phyloP scores from a whole-genome alignment of 2,329 filamentous ascomycete genomes.

The Dactylellina parvicollis region DNA sequence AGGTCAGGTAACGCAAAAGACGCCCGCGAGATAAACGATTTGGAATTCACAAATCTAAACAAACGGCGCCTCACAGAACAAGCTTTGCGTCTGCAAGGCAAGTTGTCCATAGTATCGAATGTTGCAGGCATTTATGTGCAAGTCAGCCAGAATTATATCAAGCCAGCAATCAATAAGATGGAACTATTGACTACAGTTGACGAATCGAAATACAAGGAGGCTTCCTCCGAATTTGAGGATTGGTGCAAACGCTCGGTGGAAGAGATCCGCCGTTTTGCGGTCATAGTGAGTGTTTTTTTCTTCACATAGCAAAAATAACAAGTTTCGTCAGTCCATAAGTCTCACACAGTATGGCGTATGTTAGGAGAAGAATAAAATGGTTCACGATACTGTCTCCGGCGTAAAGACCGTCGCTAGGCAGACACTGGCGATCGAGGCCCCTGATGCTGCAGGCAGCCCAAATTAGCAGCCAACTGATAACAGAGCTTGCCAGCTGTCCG shows the following conservation, averaged over 20 bases:
- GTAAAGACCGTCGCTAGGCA: neutral
- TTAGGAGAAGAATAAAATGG: neutral
- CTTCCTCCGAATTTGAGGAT: neutral
- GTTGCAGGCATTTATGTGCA: slow-evolving; percentile 31
- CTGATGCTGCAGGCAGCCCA: too few species aligned
- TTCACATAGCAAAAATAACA: too few species aligned
- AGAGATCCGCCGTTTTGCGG: neutral
- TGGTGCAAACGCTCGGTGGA: slow-evolving; percentile 12
- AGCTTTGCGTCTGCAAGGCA: slow-evolving; percentile 13
- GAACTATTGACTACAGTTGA: neutral
- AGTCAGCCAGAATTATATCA: slow-evolving; percentile 27
- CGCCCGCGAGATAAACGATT: neutral
- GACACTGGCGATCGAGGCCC: neutral
- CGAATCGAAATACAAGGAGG: neutral
- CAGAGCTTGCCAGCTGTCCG: too few species aligned
- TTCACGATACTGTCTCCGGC: neutral
- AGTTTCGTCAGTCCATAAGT: too few species aligned
- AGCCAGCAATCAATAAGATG: slow-evolving; percentile 28
- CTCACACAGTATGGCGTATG: neutral
- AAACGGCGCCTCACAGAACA: neutral
- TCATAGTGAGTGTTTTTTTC: neutral
- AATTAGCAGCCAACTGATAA: too few species aligned
- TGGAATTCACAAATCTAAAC: neutral
- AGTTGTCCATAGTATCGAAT: slow-evolving; percentile 17
- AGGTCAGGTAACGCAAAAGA: slow-evolving; percentile 6